Evolutionary conservation across 2,329 filamentous ascomycete species (phyloP).

Genomic region (Diplocarpon mali): DNA sequence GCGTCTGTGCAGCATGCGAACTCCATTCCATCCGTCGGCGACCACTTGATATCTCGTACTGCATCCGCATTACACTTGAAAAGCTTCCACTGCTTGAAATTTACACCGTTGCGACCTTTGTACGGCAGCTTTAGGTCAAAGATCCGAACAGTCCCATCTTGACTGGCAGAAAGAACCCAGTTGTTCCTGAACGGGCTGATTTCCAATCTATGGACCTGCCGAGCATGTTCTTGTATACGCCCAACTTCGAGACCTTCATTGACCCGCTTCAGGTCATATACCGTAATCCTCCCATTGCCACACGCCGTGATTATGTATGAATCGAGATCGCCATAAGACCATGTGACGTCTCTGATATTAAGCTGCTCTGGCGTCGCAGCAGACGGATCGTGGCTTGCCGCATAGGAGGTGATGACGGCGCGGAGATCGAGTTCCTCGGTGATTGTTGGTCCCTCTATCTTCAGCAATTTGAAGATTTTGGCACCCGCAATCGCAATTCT

Average conservation of each 20-base stretch:
- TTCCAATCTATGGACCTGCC: conserved; percentile 53
- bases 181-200: conserved; percentile 49
- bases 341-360: conserved; percentile 52
- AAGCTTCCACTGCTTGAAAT: conserved; percentile 30
- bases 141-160: conserved; percentile 51
- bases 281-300: conserved; percentile 52
- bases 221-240: conserved; percentile 48
- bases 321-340: conserved; percentile 36
- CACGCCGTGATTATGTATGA: conserved; percentile 51
- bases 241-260: conserved; percentile 36
- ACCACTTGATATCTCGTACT: conserved; percentile 55
- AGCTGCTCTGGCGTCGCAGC: conserved; percentile 41
- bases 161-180: conserved; percentile 50
- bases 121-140: conserved; percentile 44
- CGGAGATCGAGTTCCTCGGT: conserved; percentile 48
- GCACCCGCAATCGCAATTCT: conserved; percentile 46
- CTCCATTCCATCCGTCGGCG: conserved; percentile 46
- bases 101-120: conserved; percentile 36
- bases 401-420: conserved; percentile 40
- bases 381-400: conserved; percentile 32
- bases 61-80: conserved; percentile 39
- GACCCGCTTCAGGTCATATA: conserved; percentile 47
- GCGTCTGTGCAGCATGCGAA: conserved; percentile 56
- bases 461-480: conserved; percentile 47
- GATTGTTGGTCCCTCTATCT: conserved; percentile 40